Base-by-base conservation (phyloP, 108 stramenopile species). In the Nitzschia sp. region DNA sequence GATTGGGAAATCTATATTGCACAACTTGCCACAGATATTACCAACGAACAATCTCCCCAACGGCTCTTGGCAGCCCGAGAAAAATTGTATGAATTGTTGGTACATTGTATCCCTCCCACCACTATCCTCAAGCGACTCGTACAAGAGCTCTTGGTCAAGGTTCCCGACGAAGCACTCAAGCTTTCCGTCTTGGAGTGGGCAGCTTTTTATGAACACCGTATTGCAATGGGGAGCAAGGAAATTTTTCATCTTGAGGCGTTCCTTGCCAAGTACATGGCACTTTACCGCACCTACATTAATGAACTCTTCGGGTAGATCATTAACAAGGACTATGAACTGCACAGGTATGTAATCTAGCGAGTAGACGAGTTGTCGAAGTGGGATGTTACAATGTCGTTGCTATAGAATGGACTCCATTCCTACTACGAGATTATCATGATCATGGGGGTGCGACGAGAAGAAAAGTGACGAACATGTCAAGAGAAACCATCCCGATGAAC, bases 201-300 rank as follows among this genome's bases (percentile, higher is more conserved):
- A 1, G 94, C 97, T 9, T 96, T 96, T 74, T 98, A 98, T 77
- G 97, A 97, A 75, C 95, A 96, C 70, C 89, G 96, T 12, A 73
- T 99, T 57, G 77, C 82, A 19, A 68, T 77, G 80, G 97, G 98
- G 39, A 83, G 85, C 75, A 99, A 99, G 81, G 97, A 99, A 53
- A 97, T 99, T 34, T 95, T 97, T 79, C 98, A 99, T 79, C 75
- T 99, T 60, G 98, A 99, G 73, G 97, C 98, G 6, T 99, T 99
- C 76, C 76, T 98, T 41, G 97, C 97, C 43, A 97, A 97, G 81
- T 97, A 88, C 79, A 98, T 99, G 98, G 86, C 90, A 7, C 71
- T 97, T 55, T 98, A 98, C 85, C 97, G 97, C 72, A 80, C 81
- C 53, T 98, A 89, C 77, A 64, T 98, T 17, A 91, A 83, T 34